phyloP scores from a whole-genome alignment of 495 filamentous ascomycete species.

The Aspergillus haitiensis region DNA sequence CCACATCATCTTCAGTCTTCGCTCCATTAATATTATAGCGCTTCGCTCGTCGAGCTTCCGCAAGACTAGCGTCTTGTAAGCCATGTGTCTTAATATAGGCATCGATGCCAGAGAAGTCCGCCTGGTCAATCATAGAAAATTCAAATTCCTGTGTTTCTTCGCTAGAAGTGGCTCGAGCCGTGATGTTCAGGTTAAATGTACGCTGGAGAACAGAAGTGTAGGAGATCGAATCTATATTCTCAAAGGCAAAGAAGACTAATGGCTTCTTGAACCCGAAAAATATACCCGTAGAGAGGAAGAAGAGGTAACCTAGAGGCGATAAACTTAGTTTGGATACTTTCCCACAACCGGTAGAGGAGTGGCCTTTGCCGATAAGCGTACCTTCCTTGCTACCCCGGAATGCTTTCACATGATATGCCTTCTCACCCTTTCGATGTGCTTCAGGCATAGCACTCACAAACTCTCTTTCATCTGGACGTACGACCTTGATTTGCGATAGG shows the following conservation, averaged over 20 bases:
- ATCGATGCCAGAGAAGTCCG: conserved; percentile 80
- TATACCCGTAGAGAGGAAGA: conserved; percentile 83
- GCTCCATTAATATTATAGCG: conserved; percentile 65
- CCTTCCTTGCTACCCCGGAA: conserved; percentile 92
- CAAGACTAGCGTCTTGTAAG: conserved; percentile 89
- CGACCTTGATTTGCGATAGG: conserved; percentile 57
- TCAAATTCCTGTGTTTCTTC: conserved; percentile 68
- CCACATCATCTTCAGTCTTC: conserved; percentile 51
- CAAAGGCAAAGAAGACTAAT: conserved; percentile 78
- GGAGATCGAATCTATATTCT: conserved; percentile 73
- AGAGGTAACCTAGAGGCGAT: conserved; percentile 67
- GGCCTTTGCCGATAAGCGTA: conserved; percentile 26
- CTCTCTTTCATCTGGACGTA: conserved; percentile 67
- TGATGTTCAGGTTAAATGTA: conserved; percentile 89
- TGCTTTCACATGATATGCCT: conserved; percentile 88
- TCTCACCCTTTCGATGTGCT: conserved; percentile 83
- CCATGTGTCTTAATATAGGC: conserved; percentile 76
- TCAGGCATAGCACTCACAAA: conserved; percentile 79
- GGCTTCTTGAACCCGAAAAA: conserved; percentile 97
- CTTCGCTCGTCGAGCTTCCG: conserved; percentile 83
- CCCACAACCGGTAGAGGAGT: background rate
- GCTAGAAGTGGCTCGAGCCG: conserved; percentile 48
- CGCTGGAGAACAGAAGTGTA: conserved; percentile 89
- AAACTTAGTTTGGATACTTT: conserved; percentile 12
- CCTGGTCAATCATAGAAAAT: conserved; percentile 85